phyloP scores from a whole-genome alignment of 768 basidiomycete species.

The Gautieria morchelliformis region DNA sequence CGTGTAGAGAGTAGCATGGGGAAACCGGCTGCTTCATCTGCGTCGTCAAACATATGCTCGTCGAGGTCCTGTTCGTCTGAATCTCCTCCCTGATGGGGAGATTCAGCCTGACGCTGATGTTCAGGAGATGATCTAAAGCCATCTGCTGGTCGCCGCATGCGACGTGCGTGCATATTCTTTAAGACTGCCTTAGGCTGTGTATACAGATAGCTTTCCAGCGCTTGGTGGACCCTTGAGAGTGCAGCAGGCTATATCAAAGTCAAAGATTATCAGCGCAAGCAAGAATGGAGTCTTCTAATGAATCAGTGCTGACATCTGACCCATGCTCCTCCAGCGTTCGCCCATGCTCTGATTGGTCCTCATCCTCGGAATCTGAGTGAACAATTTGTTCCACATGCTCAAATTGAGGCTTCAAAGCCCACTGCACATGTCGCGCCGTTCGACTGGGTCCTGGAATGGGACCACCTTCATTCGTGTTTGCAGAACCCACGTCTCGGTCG shows the following conservation, averaged over 20 bases:
- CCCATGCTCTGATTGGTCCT: not conserved
- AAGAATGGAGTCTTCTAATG: not conserved
- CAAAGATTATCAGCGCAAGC: not conserved
- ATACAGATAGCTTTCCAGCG: not conserved
- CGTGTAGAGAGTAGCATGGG: not conserved
- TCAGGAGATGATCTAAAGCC: no score
- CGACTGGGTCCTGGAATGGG: not conserved
- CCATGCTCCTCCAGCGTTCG: not conserved
- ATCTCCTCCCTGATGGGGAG: not conserved
- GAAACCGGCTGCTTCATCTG: not conserved
- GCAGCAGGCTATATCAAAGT: not conserved
- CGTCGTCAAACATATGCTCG: not conserved
- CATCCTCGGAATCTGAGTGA: not conserved
- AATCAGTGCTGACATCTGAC: not conserved
- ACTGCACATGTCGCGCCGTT: not conserved
- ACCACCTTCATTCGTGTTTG: no score
- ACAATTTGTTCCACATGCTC: constrained; percentile 3
- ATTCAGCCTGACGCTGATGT: not conserved
- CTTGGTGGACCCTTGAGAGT: not conserved
- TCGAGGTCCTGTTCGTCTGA: not conserved
- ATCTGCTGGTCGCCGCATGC: not conserved
- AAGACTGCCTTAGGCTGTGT: not conserved
- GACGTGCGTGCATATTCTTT: not conserved
- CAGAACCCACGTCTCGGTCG: no score
- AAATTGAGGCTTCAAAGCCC: not conserved